phyloP scores from a whole-genome alignment of 73 alveolate species.

The Tetrahymena borealis region DNA sequence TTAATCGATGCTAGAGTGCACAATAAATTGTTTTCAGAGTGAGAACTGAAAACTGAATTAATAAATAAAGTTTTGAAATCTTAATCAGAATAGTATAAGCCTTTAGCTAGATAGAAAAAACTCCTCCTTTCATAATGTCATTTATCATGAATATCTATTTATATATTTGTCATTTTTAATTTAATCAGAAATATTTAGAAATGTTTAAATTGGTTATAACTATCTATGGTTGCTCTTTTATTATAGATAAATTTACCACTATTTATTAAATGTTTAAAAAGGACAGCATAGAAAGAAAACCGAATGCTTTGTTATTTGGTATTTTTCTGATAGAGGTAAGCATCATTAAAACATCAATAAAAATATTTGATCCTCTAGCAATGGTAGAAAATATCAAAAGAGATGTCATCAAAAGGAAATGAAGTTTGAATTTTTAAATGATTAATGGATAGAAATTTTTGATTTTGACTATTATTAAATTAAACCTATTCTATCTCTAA shows the following conservation, averaged over 20 bases:
- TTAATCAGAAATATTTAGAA: too few species aligned
- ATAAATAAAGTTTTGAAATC: background rate
- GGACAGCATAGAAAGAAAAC: background rate
- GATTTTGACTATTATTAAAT: background rate
- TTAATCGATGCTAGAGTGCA: background rate
- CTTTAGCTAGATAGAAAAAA: background rate
- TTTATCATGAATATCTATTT: background rate
- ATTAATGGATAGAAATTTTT: too few species aligned
- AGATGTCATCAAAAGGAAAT: too few species aligned
- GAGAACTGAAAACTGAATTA: background rate
- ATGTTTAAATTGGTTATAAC: too few species aligned
- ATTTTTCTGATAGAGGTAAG: background rate
- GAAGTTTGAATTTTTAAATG: background rate
- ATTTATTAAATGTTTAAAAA: background rate
- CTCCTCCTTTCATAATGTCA: background rate
- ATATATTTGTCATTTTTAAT: too few species aligned
- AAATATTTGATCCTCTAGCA: background rate
- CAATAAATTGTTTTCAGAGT: background rate
- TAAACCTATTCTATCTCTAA: too few species aligned
- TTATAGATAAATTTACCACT: background rate
- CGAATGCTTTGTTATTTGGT: background rate
- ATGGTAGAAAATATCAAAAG: background rate
- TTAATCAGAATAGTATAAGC: background rate
- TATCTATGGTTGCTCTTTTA: background rate
- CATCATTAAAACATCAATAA: background rate